Conservation (phyloP, 2,329 filamentous ascomycete genomes). For the Penicillium sp. region DNA sequence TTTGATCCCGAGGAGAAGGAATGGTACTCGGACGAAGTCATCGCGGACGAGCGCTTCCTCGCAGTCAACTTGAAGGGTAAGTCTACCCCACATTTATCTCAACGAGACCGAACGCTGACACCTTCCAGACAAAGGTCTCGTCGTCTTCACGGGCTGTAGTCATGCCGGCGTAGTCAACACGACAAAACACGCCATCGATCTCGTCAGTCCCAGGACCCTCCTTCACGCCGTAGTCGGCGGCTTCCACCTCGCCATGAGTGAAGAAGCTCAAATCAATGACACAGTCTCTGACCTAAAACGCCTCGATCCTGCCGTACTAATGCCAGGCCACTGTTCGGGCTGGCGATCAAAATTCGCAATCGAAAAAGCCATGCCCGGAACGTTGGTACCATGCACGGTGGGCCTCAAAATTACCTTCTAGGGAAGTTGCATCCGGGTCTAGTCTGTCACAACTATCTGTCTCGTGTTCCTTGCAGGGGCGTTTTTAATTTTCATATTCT, state of each 20-base stretch:
- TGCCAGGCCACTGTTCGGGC: conserved; percentile 57
- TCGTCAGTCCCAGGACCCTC: conserved; percentile 37
- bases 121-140: conserved; percentile 48
- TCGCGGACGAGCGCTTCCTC: conserved; percentile 54
- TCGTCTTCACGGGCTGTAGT: conserved; percentile 57
- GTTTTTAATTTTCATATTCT: neutral
- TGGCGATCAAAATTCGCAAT: conserved; percentile 56
- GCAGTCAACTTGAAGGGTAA: conserved; percentile 53
- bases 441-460: neutral
- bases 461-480: conserved; percentile 13
- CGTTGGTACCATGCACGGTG: conserved; percentile 51
- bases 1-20: conserved; percentile 39
- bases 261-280: conserved; percentile 43
- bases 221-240: conserved; percentile 55
- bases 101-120: neutral
- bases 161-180: conserved; percentile 57
- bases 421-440: neutral
- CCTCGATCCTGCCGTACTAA: conserved; percentile 48
- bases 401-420: conserved; percentile 45
- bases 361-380: conserved; percentile 51
- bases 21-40: conserved; percentile 52
- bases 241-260: conserved; percentile 52
- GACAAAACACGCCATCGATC: conserved; percentile 45
- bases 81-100: neutral
- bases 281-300: conserved; percentile 51